phyloP scores from a whole-genome alignment of 345 rosid species.

The Hibiscus trionum region DNA sequence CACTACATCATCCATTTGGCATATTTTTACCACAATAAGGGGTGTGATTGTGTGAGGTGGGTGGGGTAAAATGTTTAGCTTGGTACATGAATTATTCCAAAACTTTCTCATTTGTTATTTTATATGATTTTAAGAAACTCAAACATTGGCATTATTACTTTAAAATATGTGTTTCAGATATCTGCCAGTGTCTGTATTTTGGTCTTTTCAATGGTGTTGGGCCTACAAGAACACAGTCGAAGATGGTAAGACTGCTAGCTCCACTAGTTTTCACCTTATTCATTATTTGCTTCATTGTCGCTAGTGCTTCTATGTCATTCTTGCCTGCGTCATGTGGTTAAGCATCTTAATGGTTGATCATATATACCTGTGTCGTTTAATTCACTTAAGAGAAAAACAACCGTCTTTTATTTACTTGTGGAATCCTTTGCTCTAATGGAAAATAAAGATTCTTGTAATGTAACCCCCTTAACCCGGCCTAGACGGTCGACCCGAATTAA shows the following conservation, averaged over 20 bases:
- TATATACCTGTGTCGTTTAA: not conserved
- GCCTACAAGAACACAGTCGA: conserved; percentile 72
- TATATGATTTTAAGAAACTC: not conserved
- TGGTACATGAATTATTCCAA: not conserved
- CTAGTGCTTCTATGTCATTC: not conserved
- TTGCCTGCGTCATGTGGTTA: not conserved
- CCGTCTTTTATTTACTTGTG: no score
- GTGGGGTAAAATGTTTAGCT: not conserved
- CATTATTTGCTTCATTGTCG: not conserved
- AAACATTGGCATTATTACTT: not conserved
- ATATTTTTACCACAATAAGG: not conserved
- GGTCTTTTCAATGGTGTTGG: conserved; percentile 95
- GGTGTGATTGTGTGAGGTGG: not conserved
- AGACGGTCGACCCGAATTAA: no score
- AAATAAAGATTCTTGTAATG: not conserved
- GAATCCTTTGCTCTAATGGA: not conserved
- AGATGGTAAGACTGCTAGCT: conserved; percentile 8
- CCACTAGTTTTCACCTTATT: not conserved
- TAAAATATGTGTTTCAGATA: conserved; percentile 41
- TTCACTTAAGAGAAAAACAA: not conserved
- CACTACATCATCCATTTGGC: not conserved
- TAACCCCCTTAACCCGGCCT: no score
- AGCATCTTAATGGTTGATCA: not conserved
- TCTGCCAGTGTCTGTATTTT: conserved; percentile 84
- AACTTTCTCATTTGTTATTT: not conserved